A percentile compares a stretch with the other conserved stretches of the same genome.
phyloP scores from a whole-genome alignment of 768 basidiomycete genomes.

The Rhizopogon roseolus region DNA sequence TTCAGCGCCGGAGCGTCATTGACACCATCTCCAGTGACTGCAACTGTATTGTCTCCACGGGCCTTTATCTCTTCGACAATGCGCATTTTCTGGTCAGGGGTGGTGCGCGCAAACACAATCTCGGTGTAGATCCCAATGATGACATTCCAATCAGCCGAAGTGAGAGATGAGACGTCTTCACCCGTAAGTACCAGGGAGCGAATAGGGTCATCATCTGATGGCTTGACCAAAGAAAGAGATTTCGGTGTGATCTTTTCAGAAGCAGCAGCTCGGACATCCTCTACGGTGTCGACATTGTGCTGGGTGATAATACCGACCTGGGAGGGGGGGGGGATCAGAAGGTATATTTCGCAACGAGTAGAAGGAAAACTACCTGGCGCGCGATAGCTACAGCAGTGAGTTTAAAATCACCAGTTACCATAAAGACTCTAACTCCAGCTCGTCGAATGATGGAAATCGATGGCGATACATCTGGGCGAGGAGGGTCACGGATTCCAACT shows the following conservation, averaged over 20 bases:
- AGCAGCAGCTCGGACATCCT: conserved; percentile 13
- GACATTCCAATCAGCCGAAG: conserved; percentile 27
- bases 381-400: conserved; percentile 43
- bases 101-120: conserved; percentile 44
- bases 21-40: conserved; percentile 45
- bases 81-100: conserved; percentile 44
- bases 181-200: conserved; percentile 34
- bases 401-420: conserved; percentile 46
- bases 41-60: conserved; percentile 36
- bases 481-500: conserved; percentile 46
- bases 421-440: conserved; percentile 45
- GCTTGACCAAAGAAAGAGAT: conserved; percentile 18
- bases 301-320: conserved; percentile 34
- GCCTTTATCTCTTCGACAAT: conserved; percentile 45
- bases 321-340: background rate
- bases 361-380: conserved; percentile 28
- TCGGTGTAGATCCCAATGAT: conserved; percentile 25
- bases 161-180: conserved; percentile 28
- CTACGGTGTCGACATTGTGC: conserved; percentile 21
- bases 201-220: conserved; percentile 27
- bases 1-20: conserved; percentile 41
- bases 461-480: conserved; percentile 38
- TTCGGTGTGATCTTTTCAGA: conserved; percentile 11
- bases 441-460: conserved; percentile 38
- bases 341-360: background rate